These are phyloP conservation scores for Colletotrichum kahawae DNA, from an alignment of 2,329 filamentous ascomycete genomes.

Conservation along the genomic window DNA sequence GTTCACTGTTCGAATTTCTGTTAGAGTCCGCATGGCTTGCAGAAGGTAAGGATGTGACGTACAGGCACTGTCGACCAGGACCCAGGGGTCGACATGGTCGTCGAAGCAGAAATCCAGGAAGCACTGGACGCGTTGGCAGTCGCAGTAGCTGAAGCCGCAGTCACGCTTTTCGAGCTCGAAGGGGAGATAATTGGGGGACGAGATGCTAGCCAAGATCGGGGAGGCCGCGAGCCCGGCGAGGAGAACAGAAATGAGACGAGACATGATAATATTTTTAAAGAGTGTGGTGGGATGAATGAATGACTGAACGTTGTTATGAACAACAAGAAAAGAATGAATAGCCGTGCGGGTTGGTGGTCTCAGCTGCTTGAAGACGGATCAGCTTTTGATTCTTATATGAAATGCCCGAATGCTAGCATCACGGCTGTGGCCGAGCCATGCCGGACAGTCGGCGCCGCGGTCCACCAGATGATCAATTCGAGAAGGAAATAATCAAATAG, in stretches of 20 bases:
- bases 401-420: not conserved
- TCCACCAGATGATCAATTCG: not conserved
- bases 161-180: not conserved
- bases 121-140: not conserved
- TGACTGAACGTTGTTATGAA: not conserved
- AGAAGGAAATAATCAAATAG: not conserved
- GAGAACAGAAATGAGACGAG: not conserved
- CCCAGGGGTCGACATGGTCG: constrained; percentile 1
- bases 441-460: not conserved
- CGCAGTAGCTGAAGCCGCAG: not conserved
- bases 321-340: not conserved
- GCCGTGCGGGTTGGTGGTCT: not conserved
- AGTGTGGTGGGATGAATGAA: not conserved
- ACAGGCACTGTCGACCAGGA: not conserved
- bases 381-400: not conserved
- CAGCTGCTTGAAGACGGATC: not conserved
- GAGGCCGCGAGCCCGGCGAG: not conserved
- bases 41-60: not conserved
- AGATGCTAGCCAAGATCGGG: not conserved
- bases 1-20: not conserved
- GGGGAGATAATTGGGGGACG: not conserved
- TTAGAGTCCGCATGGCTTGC: not conserved
- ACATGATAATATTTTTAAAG: not conserved
- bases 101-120: not conserved
- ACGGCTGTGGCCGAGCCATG: constrained; percentile 29